Evolutionary conservation across 768 basidiomycete genomes (phyloP), one percentile per base, ranked within the genome.

Genomic region (Pleurotus sapidus): DNA sequence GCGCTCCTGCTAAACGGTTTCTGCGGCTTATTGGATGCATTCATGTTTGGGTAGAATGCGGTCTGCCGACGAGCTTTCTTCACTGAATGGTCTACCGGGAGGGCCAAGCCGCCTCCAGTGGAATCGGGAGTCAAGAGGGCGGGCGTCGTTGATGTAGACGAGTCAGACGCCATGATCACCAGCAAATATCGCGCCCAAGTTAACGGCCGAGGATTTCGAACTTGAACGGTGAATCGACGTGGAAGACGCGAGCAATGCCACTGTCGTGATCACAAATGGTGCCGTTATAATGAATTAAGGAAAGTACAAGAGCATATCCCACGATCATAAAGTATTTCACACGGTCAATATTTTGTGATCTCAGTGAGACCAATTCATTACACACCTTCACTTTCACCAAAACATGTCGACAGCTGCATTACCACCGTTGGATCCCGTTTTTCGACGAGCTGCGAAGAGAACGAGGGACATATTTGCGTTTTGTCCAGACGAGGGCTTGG

Each of bases 1-100:
- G 95, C 95, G 59, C 90, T 93, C 60, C 89, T 78, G 63, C 89
- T 91, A 79, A 95, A 95, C 1, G 92, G 90, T 62, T 93, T 94
- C 70, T 83, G 77, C 0, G 82, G 84, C 67, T 91, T 93, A 69
- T 87, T 88, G 11, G 77, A 67, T 6, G 86, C 75, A 68, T 86
- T 88, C 65, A 84, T 72, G 69, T 88, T 86, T 0, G 90, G 89
- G 66, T 93, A 93, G 66, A 89, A 86, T 3, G 91, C 88, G 3
- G 89, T 85, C 63, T 84, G 83, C 17, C 91, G 82, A 59, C 86
- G 81, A 46, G 81, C 58, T 64, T 83, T 87, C 68, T 76, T 78
- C 15, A 65, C 61, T 53, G 71, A 59, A 30, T 49, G 46, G 65
- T 63, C 48, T 72, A 68, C 64, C 65, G 25, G 67, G 62, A 59